A percentile compares a stretch with the other conserved stretches of the same genome.
These are phyloP conservation scores for Blastosporella zonata DNA, from an alignment of 1,284 basidiomycete genomes.

Conservation along the genomic window DNA sequence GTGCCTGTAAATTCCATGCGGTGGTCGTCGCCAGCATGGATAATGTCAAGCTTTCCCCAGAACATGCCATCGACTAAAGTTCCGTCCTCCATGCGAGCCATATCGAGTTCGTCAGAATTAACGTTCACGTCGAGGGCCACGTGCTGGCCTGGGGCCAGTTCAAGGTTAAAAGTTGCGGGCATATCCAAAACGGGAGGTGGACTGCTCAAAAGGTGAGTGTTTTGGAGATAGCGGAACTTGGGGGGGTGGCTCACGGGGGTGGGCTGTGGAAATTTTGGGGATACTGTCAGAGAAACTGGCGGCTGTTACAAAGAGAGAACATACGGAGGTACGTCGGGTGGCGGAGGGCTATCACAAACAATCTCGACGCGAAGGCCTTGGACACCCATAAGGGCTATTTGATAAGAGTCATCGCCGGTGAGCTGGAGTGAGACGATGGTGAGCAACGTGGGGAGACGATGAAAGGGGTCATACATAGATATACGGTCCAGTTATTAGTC, in stretches of 20 bases:
- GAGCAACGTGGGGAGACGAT: constrained; percentile 7
- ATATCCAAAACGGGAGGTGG: constrained; percentile 82
- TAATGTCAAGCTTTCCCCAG: constrained; percentile 80
- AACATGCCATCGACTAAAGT: constrained; percentile 78
- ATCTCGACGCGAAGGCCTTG: constrained; percentile 80
- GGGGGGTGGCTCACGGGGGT: constrained; percentile 58
- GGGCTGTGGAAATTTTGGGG: constrained; percentile 40
- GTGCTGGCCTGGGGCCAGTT: constrained; percentile 69
- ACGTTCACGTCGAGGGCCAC: constrained; percentile 75
- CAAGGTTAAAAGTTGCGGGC: constrained; percentile 77
- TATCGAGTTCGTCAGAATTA: constrained; percentile 75
- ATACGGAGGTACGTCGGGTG: constrained; percentile 74
- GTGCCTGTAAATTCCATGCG: constrained; percentile 79
- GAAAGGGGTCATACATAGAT: constrained; percentile 58
- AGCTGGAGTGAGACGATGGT: constrained; percentile 40
- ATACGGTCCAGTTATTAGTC: constrained; percentile 71
- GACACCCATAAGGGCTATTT: constrained; percentile 75
- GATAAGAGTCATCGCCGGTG: constrained; percentile 77
- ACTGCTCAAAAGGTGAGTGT: constrained; percentile 34
- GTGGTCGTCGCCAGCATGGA: constrained; percentile 72
- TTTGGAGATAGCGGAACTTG: constrained; percentile 1
- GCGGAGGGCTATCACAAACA: constrained; percentile 75
- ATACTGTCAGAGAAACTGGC: constrained; percentile 10
- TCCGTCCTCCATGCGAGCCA: constrained; percentile 84
- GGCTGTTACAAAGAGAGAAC: constrained; percentile 4